These are phyloP conservation scores for Miscanthus lutarioriparius DNA, from an alignment of 176 grass and related monocot genomes.

Conservation along the genomic window DNA sequence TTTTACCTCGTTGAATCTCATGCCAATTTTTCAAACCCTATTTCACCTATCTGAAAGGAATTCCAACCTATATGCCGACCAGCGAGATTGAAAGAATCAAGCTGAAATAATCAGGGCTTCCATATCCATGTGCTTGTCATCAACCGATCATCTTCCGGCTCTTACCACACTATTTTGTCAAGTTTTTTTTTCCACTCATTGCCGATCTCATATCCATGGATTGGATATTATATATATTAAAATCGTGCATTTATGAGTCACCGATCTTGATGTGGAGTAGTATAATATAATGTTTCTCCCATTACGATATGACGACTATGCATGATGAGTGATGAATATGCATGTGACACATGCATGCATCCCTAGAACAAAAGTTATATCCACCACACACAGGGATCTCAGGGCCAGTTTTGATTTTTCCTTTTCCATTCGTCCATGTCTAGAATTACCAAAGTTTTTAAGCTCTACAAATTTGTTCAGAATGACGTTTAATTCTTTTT, in stretches of 20 bases:
- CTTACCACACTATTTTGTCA: neutral
- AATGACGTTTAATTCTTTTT: too few relatives aligned
- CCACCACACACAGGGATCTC: too few relatives aligned
- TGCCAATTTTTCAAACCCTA: too few relatives aligned
- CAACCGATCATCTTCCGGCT: neutral
- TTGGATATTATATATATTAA: neutral
- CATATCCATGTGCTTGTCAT: too few relatives aligned
- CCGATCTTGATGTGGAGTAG: neutral
- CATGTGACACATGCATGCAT: neutral
- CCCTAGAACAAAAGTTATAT: neutral
- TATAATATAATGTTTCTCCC: neutral
- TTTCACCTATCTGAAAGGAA: too few relatives aligned
- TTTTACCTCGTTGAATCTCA: too few relatives aligned
- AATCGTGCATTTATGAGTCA: neutral
- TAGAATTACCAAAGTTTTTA: too few relatives aligned
- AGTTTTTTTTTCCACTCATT: neutral
- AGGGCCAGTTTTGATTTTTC: neutral
- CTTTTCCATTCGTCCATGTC: too few relatives aligned
- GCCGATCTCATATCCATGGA: neutral
- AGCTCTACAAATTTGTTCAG: too few relatives aligned
- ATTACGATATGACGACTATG: neutral
- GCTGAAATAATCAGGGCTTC: too few relatives aligned
- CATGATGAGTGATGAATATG: neutral
- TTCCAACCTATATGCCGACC: too few relatives aligned
- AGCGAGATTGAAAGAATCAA: too few relatives aligned